phyloP scores from a whole-genome alignment of 805 yeast genomes.

The Candida incommunis region DNA sequence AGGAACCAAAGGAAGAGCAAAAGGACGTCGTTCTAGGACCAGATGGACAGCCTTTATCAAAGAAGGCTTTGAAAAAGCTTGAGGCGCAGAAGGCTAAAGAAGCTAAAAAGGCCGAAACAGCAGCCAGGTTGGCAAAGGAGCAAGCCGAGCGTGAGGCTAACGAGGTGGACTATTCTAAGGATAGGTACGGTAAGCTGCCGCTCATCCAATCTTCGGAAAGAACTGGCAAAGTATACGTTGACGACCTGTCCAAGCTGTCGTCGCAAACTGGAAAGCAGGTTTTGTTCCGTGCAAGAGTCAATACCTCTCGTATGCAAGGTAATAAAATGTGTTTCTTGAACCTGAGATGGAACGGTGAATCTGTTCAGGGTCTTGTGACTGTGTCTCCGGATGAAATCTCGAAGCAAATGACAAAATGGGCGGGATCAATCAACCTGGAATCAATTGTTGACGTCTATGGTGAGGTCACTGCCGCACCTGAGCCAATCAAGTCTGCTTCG shows the following conservation, averaged over 20 bases:
- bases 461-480: constrained; percentile 67
- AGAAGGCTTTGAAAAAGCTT: constrained; percentile 89
- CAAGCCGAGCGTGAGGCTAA: constrained; percentile 65
- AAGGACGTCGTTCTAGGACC: constrained; percentile 31
- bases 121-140: constrained; percentile 74
- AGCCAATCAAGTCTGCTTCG: constrained; percentile 78
- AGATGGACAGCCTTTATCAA: constrained; percentile 79
- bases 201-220: constrained; percentile 60
- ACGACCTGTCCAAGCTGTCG: constrained; percentile 34
- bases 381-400: constrained; percentile 61
- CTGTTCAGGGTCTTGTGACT: constrained; percentile 75
- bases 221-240: constrained; percentile 49
- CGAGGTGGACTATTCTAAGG: constrained; percentile 78
- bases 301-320: constrained; percentile 88
- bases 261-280: constrained; percentile 65
- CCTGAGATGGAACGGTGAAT: constrained; percentile 75
- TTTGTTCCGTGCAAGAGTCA: constrained; percentile 85
- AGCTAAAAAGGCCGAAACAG: constrained; percentile 83
- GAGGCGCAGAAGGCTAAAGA: constrained; percentile 89
- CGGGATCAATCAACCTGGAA: constrained; percentile 72
- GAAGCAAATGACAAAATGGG: constrained; percentile 96
- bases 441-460: constrained; percentile 89
- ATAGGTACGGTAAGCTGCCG: constrained; percentile 80
- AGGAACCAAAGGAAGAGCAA: constrained; percentile 4
- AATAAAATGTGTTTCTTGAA: constrained; percentile 86